Base-by-base conservation (phyloP, 1,139 yeast species). In the Lodderomyces metapsilosis region DNA sequence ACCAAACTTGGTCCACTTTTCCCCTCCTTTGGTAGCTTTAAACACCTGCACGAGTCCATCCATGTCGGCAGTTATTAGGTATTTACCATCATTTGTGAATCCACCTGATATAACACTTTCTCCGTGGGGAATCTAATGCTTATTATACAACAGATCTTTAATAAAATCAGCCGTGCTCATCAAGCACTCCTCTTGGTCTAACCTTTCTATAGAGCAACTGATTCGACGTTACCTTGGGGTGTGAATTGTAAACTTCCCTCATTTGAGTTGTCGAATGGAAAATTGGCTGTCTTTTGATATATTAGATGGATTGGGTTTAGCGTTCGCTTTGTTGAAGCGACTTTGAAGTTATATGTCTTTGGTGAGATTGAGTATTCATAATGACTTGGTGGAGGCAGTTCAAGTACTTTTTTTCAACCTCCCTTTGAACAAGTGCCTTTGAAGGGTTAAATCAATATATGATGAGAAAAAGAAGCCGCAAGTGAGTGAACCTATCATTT, bases 1-100 rank as follows among this genome's bases (percentile, higher is more conserved):
- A 33, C 81, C 84, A 47, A 79, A 72, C 55, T 76, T 70, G 51
- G 71, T 76, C 98, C 98, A 91, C 49, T 79, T 76, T 59, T 88
- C 88, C 23, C 95, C 96, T 34, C 84, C 82, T 56, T 83, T 82
- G 34, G 74, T 64, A 2, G 89, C 68, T 56, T 80, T 78, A 68
- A 85, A 88, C 11, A 89, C 82, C 52, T 88, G 75, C 30, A 92
- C 71, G 51, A 80, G 80, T 42, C 98, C 98, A 40, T 81, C 82
- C 99, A 92, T 92, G 61, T 94, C 98, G 37, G 92, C 98, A 6
- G 97, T 85, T 8, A 92, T 76, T 34, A 87, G 71, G 56, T 70
- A 88, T 38, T 78, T 74, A 18, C 98, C 98, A 53, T 88, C 95
- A 31, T 70, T 64, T 1, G 96, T 83, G 62, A 94, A 92, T 0